These are phyloP conservation scores for Umbellularia californica DNA, from an alignment of 164 flowering plant genomes.

Conservation along the genomic window DNA sequence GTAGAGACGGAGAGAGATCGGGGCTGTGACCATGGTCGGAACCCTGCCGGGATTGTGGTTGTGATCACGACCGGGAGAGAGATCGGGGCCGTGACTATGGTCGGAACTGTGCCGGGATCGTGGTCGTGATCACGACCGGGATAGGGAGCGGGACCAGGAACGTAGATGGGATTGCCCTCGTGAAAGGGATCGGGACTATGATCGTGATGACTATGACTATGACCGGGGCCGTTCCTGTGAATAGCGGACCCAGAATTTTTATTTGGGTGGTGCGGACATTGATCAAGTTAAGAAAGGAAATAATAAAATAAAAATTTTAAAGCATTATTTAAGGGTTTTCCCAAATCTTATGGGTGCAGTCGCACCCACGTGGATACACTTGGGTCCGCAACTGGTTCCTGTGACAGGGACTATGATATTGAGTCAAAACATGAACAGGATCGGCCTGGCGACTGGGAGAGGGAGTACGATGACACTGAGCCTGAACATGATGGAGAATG, in stretches of 20 bases:
- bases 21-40: constrained; percentile 40
- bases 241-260: too few species aligned
- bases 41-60: constrained; percentile 49
- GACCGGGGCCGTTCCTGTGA: constrained; percentile 26
- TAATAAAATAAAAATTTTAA: too few species aligned
- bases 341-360: too few species aligned
- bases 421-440: constrained; percentile 51
- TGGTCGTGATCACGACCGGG: too few species aligned
- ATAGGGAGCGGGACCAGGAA: too few species aligned
- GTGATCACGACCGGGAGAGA: constrained; percentile 42
- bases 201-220: constrained; percentile 21
- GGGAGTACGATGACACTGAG: constrained; percentile 40
- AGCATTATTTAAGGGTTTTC: too few species aligned
- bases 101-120: too few species aligned
- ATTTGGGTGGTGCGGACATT: too few species aligned
- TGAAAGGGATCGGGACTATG: constrained; percentile 26
- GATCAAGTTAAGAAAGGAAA: too few species aligned
- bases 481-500: constrained; percentile 42
- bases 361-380: too few species aligned
- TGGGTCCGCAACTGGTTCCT: too few species aligned
- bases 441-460: constrained; percentile 36
- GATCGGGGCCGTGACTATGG: too few species aligned
- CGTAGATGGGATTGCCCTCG: constrained; percentile 43
- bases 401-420: constrained; percentile 33
- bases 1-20: constrained; percentile 57